These are phyloP conservation scores for Fagopyrum tataricum DNA, from an alignment of 148 eudicot species.

Conservation along the genomic window DNA sequence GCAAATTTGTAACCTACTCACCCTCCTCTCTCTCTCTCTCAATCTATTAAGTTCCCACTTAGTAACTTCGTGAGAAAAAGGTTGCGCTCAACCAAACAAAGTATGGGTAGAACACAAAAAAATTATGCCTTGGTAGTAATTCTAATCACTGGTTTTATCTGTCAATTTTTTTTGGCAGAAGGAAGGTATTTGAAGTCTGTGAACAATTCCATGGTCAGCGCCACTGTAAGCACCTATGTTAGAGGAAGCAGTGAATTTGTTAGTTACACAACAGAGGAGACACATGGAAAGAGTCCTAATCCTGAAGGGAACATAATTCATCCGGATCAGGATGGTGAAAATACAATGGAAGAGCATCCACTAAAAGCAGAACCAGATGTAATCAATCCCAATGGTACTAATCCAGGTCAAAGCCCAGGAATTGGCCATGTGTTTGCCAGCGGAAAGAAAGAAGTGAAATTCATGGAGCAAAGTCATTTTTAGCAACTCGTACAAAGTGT, in stretches of 20 bases:
- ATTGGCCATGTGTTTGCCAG: neutral
- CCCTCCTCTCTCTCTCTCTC: neutral
- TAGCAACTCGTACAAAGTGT: neutral
- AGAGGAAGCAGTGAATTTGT: too few relatives aligned
- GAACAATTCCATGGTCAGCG: neutral
- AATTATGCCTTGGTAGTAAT: neutral
- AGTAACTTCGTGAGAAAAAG: too few relatives aligned
- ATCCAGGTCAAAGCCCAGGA: constrained; percentile 7
- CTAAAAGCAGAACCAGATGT: neutral
- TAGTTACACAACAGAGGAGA: too few relatives aligned
- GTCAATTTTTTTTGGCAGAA: neutral
- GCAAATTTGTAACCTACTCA: neutral
- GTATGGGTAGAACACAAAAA: neutral
- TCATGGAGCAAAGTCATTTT: neutral
- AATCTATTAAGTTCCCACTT: neutral
- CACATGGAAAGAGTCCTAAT: neutral
- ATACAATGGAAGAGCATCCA: neutral
- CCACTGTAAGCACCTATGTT: too few relatives aligned
- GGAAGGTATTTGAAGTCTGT: neutral
- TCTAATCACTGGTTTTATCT: neutral
- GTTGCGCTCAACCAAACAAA: neutral
- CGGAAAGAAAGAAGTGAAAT: neutral
- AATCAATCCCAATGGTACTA: neutral
- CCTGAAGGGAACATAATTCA: neutral
- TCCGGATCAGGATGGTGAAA: neutral